These are phyloP conservation scores for Helichrysum umbraculigerum DNA, from an alignment of 129 eudicot genomes.

Conservation along the genomic window DNA sequence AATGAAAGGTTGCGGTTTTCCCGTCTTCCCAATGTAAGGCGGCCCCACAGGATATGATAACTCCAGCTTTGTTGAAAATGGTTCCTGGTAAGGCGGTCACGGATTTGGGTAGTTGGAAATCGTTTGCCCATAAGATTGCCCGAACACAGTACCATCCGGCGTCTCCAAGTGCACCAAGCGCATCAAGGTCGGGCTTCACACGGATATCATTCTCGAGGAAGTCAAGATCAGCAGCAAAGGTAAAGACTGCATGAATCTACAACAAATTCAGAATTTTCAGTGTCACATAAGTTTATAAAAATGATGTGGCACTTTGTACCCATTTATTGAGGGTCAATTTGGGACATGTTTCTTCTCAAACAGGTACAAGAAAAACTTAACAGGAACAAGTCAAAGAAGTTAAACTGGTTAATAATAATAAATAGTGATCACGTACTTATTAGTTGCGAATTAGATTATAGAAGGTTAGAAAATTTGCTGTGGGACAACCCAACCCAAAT, in stretches of 20 bases:
- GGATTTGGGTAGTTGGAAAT: slow-evolving; percentile 60
- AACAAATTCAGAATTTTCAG: not conserved
- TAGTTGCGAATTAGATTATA: too few species aligned
- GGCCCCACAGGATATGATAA: slow-evolving; percentile 61
- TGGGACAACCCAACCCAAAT: not conserved
- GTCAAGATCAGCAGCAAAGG: slow-evolving; percentile 46
- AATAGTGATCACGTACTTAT: too few species aligned
- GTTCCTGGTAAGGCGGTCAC: slow-evolving; percentile 53
- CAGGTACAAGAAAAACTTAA: not conserved
- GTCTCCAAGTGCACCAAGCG: slow-evolving; percentile 70
- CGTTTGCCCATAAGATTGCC: slow-evolving; percentile 58
- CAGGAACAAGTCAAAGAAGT: not conserved
- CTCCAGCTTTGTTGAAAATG: slow-evolving; percentile 50
- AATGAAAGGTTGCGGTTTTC: slow-evolving; percentile 55
- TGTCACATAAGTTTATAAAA: slow-evolving; percentile 3
- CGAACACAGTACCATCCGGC: slow-evolving; percentile 65
- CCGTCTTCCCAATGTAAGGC: slow-evolving; percentile 65
- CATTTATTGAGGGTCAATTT: not conserved
- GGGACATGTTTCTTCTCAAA: not conserved
- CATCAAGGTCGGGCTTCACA: slow-evolving; percentile 63
- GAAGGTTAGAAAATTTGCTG: not conserved
- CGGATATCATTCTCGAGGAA: slow-evolving; percentile 62
- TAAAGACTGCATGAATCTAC: slow-evolving; percentile 46
- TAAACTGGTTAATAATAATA: not conserved
- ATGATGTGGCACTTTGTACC: not conserved